A percentile compares a stretch with the other conserved stretches of the same genome.
These are phyloP conservation scores for barrel medic (Medicago truncatula) DNA, from an alignment of 306 rosid genomes.

Conservation along the genomic window DNA sequence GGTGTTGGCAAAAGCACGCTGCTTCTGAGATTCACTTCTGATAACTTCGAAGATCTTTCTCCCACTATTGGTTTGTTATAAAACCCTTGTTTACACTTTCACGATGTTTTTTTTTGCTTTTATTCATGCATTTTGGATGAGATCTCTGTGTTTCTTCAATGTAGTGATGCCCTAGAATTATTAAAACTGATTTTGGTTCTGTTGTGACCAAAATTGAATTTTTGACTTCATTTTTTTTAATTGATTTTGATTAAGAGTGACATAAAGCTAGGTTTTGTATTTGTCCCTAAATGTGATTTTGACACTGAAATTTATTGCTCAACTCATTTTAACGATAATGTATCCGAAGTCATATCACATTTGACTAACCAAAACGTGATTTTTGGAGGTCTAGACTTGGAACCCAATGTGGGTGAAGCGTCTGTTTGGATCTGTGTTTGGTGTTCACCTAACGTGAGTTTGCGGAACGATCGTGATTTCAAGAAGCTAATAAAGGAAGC, in stretches of 20 bases:
- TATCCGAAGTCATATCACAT: background rate
- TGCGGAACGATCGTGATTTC: no score
- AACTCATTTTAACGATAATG: background rate
- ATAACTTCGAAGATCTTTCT: constrained; percentile 76
- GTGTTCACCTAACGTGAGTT: no score
- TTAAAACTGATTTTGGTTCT: no score
- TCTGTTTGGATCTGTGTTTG: no score
- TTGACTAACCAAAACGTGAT: background rate
- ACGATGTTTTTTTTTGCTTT: no score
- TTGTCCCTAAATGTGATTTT: background rate
- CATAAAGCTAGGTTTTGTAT: background rate
- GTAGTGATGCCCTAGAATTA: no score
- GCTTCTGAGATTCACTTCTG: constrained; percentile 72
- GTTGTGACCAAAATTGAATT: background rate
- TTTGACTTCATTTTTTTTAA: background rate
- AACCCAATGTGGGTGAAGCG: background rate
- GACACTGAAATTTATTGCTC: background rate
- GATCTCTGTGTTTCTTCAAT: background rate
- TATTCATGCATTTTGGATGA: background rate
- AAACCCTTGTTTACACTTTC: background rate
- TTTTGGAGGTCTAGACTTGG: background rate
- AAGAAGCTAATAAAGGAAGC: no score
- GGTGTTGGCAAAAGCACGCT: constrained; percentile 91
- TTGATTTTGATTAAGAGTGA: background rate
- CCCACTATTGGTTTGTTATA: constrained; percentile 72